These are phyloP conservation scores for Trebouxia gelatinosa DNA, from an alignment of 163 green algal genomes.

Conservation along the genomic window DNA sequence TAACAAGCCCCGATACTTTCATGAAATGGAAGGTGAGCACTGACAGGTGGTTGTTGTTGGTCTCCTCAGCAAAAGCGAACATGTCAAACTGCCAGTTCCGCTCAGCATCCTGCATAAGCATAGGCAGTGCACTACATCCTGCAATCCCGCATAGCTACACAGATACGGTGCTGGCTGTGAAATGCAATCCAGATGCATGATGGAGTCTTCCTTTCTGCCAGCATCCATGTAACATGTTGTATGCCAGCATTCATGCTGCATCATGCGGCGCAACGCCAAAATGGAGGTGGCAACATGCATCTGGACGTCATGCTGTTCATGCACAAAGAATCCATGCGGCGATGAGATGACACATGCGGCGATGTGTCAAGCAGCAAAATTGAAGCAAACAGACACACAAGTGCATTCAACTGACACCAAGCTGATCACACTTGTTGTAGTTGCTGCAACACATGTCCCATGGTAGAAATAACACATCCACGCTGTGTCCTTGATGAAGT, in stretches of 20 bases:
- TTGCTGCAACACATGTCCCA: background rate
- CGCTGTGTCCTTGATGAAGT: background rate
- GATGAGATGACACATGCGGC: background rate
- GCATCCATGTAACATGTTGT: background rate
- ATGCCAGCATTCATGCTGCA: background rate
- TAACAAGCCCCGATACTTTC: constrained; percentile 3
- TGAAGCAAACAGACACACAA: background rate
- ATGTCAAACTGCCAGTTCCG: constrained; percentile 29
- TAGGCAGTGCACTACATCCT: no score
- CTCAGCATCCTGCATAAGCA: constrained; percentile 12
- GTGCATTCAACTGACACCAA: background rate
- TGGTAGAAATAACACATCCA: background rate
- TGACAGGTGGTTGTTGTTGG: constrained; percentile 7
- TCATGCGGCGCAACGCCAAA: no score
- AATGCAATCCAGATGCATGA: background rate
- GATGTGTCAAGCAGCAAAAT: background rate
- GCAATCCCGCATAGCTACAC: no score
- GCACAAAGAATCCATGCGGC: background rate
- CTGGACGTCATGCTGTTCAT: background rate
- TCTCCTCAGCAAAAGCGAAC: constrained; percentile 19
- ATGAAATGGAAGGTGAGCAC: constrained; percentile 27
- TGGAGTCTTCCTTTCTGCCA: background rate
- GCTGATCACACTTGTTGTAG: background rate
- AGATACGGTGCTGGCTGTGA: background rate
- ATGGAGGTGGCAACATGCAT: no score